Evolutionary conservation across 1,139 yeast genomes (phyloP).

Genomic region (Candida dubliniensis): DNA sequence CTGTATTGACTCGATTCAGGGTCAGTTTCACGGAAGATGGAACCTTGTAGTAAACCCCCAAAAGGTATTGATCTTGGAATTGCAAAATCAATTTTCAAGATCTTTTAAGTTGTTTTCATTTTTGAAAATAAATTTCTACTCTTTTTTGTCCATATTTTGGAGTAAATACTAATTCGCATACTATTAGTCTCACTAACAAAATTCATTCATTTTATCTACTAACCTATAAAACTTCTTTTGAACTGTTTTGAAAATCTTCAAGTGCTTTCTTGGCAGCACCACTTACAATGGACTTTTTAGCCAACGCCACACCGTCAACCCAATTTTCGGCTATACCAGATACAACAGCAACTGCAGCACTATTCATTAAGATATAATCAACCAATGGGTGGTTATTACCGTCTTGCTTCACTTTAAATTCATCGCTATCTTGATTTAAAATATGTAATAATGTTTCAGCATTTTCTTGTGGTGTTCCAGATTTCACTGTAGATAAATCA

Average conservation of each 20-base stretch:
- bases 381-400: slow-evolving; percentile 58
- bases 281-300: slow-evolving; percentile 61
- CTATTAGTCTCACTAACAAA: no score
- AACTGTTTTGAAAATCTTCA: slow-evolving; percentile 52
- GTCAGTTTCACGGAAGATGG: no score
- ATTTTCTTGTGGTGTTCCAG: slow-evolving; percentile 87
- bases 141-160: no score
- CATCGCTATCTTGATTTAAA: slow-evolving; percentile 50
- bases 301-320: slow-evolving; percentile 75
- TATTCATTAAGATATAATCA: slow-evolving; percentile 84
- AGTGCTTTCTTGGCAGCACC: slow-evolving; percentile 69
- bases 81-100: no score
- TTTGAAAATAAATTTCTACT: no score
- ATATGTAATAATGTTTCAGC: slow-evolving; percentile 63
- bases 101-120: no score
- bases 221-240: slow-evolving; percentile 15
- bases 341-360: slow-evolving; percentile 83
- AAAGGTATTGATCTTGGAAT: no score
- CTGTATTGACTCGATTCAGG: no score
- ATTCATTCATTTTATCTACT: no score
- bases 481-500: slow-evolving; percentile 61
- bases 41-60: no score
- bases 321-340: slow-evolving; percentile 67
- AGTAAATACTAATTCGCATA: no score
- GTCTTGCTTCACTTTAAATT: slow-evolving; percentile 32